These are phyloP conservation scores for Penicillium rolfsii DNA, from an alignment of 2,329 filamentous ascomycete genomes.

Conservation along the genomic window DNA sequence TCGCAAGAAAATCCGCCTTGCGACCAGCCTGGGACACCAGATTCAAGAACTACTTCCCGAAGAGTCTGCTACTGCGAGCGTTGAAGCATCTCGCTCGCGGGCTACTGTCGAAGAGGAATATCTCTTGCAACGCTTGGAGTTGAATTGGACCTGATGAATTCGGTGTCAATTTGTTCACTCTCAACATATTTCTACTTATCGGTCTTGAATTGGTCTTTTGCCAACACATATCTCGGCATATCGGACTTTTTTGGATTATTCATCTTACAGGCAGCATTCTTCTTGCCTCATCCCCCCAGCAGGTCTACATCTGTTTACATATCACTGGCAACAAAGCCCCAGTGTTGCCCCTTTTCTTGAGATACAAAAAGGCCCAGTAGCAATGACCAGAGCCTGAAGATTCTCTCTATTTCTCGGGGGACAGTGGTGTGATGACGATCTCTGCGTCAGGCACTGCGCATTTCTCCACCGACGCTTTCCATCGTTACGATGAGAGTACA, in stretches of 20 bases:
- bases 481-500: constrained; percentile 14
- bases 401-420: constrained; percentile 6
- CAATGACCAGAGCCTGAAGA: not conserved
- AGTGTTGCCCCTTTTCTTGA: not conserved
- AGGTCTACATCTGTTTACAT: no score
- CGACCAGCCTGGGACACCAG: constrained; percentile 34
- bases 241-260: not conserved
- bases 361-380: not conserved
- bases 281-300: not conserved
- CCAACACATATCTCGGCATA: not conserved
- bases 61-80: constrained; percentile 17
- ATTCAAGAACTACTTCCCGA: constrained; percentile 39
- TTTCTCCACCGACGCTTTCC: constrained; percentile 19
- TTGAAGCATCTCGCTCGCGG: constrained; percentile 20
- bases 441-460: constrained; percentile 17
- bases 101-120: constrained; percentile 29
- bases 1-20: constrained; percentile 35
- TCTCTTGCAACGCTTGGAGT: constrained; percentile 30
- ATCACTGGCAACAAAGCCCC: not conserved
- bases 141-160: constrained; percentile 15
- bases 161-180: not conserved
- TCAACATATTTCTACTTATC: not conserved
- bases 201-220: not conserved
- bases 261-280: not conserved
- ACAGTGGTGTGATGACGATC: constrained; percentile 22